Conservation (phyloP, 257 asterid species). For the Anisodus tanguticus region DNA sequence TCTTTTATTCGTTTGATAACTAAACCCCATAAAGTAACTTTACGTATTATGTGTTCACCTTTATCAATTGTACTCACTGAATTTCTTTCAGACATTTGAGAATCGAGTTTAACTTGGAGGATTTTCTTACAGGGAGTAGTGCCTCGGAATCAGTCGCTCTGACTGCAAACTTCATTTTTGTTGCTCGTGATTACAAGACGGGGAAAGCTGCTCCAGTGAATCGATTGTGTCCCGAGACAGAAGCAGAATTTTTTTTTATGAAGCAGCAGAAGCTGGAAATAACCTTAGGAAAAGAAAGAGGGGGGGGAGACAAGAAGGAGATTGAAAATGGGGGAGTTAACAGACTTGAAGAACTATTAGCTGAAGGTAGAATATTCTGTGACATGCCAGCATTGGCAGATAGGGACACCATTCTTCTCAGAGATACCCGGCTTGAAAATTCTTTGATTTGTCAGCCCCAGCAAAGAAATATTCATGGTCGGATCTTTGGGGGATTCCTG, state of each 20-base stretch:
- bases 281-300: conserved; percentile 67
- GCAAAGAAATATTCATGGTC: conserved; percentile 95
- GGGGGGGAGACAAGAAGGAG: conserved; percentile 46
- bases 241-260: conserved; percentile 69
- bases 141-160: conserved; percentile 68
- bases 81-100: background rate
- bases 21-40: background rate
- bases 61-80: background rate
- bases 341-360: conserved; percentile 61
- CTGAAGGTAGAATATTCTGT: conserved; percentile 89
- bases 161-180: conserved; percentile 92
- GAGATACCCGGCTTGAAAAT: conserved; percentile 87
- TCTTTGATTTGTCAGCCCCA: conserved; percentile 97
- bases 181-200: conserved; percentile 93
- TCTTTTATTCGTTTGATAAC: background rate
- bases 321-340: conserved; percentile 62
- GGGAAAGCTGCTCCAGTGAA: conserved; percentile 86
- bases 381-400: conserved; percentile 99
- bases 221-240: conserved; percentile 69
- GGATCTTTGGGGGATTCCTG: conserved; percentile 94
- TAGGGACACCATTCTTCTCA: conserved; percentile 89
- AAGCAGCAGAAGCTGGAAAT: conserved; percentile 81
- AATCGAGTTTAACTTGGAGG: conserved; percentile 26
- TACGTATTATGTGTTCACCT: background rate
- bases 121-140: conserved; percentile 46